A percentile compares a stretch with the other conserved stretches of the same genome.
Evolutionary conservation across 1,139 yeast genomes (phyloP).

Genomic region (Fermentozyma sake): DNA sequence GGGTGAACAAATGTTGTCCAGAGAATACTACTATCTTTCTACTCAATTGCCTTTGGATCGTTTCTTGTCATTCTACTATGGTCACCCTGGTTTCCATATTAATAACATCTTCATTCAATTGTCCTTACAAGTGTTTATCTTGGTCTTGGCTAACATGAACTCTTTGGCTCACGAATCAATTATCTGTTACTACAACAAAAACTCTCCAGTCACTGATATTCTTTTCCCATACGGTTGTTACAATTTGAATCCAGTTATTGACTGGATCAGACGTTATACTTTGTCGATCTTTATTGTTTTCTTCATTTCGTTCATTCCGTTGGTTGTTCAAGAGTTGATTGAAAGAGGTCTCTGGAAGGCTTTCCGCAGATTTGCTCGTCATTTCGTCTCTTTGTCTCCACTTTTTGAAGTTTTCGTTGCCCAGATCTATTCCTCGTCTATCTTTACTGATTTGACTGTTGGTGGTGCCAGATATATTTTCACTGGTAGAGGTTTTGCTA

Average conservation of each 20-base stretch:
- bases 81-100: slow-evolving; percentile 99
- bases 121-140: slow-evolving; percentile 88
- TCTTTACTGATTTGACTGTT: slow-evolving; percentile 86
- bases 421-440: slow-evolving; percentile 91
- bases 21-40: slow-evolving; percentile 96
- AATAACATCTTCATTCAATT: slow-evolving; percentile 93
- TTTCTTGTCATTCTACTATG: slow-evolving; percentile 95
- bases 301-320: slow-evolving; percentile 94
- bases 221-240: slow-evolving; percentile 91
- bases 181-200: slow-evolving; percentile 76
- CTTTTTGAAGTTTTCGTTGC: slow-evolving; percentile 98
- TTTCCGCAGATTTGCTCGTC: slow-evolving; percentile 84
- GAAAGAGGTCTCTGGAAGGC: slow-evolving; percentile 99
- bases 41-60: slow-evolving; percentile 97
- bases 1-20: slow-evolving; percentile 99
- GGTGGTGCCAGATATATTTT: slow-evolving; percentile 99
- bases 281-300: slow-evolving; percentile 97
- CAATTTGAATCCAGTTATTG: slow-evolving; percentile 83
- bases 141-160: slow-evolving; percentile 88
- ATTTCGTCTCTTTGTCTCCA: slow-evolving; percentile 85
- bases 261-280: slow-evolving; percentile 97
- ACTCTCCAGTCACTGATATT: slow-evolving; percentile 82
- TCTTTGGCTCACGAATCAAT: slow-evolving; percentile 88
- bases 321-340: slow-evolving; percentile 92
- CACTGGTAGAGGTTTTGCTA: slow-evolving; percentile 99